phyloP scores from a whole-genome alignment of 2,329 filamentous ascomycete genomes.

The Monilinia aucupariae region DNA sequence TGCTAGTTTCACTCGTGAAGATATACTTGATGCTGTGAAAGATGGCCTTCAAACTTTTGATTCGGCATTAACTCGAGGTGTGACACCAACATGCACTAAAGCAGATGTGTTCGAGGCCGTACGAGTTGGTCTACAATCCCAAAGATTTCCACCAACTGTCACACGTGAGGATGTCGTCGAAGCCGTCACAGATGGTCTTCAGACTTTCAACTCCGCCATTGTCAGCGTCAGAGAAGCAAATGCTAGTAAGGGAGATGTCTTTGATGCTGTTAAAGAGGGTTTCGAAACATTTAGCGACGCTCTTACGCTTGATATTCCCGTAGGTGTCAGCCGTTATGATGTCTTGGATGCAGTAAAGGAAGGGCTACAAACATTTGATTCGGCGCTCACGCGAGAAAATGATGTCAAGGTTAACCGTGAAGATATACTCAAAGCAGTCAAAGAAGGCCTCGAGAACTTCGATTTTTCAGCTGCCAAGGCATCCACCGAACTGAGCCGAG shows the following conservation, averaged over 20 bases:
- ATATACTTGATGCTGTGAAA: slow-evolving; percentile 59
- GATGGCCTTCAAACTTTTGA: slow-evolving; percentile 52
- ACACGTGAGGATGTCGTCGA: slow-evolving; percentile 58
- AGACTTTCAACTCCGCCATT: slow-evolving; percentile 50
- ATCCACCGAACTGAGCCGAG: slow-evolving; percentile 41
- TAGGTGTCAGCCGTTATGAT: slow-evolving; percentile 63
- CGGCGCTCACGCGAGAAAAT: slow-evolving; percentile 58
- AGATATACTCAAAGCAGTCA: slow-evolving; percentile 58
- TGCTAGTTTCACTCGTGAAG: slow-evolving; percentile 55
- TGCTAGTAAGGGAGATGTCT: slow-evolving; percentile 49
- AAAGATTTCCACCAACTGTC: slow-evolving; percentile 66
- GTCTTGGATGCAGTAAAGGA: slow-evolving; percentile 83
- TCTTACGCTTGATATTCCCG: slow-evolving; percentile 54
- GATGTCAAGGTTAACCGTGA: slow-evolving; percentile 51
- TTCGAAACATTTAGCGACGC: slow-evolving; percentile 51
- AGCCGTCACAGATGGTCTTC: slow-evolving; percentile 57
- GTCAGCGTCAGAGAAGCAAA: slow-evolving; percentile 53
- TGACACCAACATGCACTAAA: slow-evolving; percentile 54
- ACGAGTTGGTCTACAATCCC: slow-evolving; percentile 60
- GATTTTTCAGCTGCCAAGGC: slow-evolving; percentile 46
- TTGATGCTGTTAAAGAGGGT: slow-evolving; percentile 54
- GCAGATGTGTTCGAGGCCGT: slow-evolving; percentile 85
- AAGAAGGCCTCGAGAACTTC: slow-evolving; percentile 62
- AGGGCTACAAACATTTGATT: slow-evolving; percentile 64
- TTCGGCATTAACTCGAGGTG: slow-evolving; percentile 30